Conservation (phyloP, 495 filamentous ascomycete species). For the Collariella sp. region DNA sequence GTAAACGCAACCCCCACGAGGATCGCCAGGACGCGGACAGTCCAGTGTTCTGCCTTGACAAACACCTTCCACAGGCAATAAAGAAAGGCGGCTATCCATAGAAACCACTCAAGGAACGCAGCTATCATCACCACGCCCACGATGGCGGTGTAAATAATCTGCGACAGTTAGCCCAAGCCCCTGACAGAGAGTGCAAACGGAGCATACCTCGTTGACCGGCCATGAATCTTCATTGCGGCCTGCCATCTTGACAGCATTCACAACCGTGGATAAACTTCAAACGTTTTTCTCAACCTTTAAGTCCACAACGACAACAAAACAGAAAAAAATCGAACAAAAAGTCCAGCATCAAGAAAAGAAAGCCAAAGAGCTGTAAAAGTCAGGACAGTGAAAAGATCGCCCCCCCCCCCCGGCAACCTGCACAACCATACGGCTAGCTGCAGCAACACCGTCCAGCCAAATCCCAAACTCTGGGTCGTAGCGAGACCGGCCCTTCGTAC, state of each 20-base stretch:
- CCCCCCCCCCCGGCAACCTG: slow-evolving; percentile 21
- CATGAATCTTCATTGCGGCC: slow-evolving; percentile 39
- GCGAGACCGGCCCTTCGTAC: slow-evolving; percentile 1
- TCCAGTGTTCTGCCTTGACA: slow-evolving; percentile 82
- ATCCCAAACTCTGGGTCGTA: neutral
- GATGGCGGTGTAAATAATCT: slow-evolving; percentile 68
- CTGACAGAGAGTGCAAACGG: neutral
- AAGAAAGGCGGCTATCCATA: slow-evolving; percentile 86
- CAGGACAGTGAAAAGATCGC: slow-evolving; percentile 11
- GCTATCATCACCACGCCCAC: slow-evolving; percentile 75
- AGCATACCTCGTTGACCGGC: slow-evolving; percentile 58
- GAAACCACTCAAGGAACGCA: slow-evolving; percentile 85
- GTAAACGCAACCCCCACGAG: slow-evolving; percentile 67
- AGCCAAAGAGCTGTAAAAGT: neutral
- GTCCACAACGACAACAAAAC: neutral
- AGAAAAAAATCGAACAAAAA: neutral
- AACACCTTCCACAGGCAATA: slow-evolving; percentile 88
- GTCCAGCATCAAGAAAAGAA: neutral
- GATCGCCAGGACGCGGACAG: slow-evolving; percentile 64
- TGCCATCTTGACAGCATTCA: slow-evolving; percentile 28
- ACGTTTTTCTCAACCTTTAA: neutral
- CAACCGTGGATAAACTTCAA: neutral
- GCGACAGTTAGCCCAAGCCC: neutral
- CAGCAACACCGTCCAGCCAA: slow-evolving; percentile 9
- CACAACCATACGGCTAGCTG: slow-evolving; percentile 26